Conservation (phyloP, 2,329 filamentous ascomycete species). For the Colletotrichum incanum region DNA sequence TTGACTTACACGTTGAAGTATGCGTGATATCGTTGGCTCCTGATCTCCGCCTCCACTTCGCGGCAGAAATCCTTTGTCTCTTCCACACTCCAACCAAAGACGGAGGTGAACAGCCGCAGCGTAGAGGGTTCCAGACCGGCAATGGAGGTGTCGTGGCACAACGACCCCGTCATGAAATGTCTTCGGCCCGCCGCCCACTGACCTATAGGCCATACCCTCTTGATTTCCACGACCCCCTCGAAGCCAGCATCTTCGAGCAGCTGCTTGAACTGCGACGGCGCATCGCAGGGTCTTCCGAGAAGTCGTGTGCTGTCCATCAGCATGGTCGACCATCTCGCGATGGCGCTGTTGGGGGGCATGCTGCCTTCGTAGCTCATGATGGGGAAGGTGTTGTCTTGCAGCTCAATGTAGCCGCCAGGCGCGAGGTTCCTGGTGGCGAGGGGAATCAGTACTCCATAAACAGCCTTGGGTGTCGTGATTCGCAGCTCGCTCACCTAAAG, state of each 20-base stretch:
- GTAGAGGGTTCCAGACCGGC: constrained; percentile 49
- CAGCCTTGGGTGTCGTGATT: constrained; percentile 47
- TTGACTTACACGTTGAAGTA: constrained; percentile 55
- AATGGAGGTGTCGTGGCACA: constrained; percentile 31
- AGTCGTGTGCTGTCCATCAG: constrained; percentile 52
- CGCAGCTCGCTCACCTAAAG: constrained; percentile 52
- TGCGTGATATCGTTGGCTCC: constrained; percentile 49
- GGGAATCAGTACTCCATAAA: background rate
- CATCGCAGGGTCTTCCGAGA: constrained; percentile 27
- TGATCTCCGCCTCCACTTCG: constrained; percentile 50
- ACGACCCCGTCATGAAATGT: constrained; percentile 51
- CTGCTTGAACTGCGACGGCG: constrained; percentile 46
- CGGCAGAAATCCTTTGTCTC: constrained; percentile 50
- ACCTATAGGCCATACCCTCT: constrained; percentile 66
- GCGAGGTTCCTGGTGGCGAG: constrained; percentile 46
- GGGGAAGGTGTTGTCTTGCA: constrained; percentile 50
- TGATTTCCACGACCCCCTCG: constrained; percentile 63
- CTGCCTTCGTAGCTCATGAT: constrained; percentile 52
- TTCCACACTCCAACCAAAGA: constrained; percentile 50
- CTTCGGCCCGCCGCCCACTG: constrained; percentile 67
- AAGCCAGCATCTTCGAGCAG: constrained; percentile 69
- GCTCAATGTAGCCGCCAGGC: constrained; percentile 54
- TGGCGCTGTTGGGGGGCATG: constrained; percentile 48
- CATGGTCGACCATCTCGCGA: constrained; percentile 50
- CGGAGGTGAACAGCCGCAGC: constrained; percentile 53